Evolutionary conservation across 108 stramenopile species (phyloP), one percentile per base, ranked within the genome.

Genomic region (Fragilaria radians): DNA sequence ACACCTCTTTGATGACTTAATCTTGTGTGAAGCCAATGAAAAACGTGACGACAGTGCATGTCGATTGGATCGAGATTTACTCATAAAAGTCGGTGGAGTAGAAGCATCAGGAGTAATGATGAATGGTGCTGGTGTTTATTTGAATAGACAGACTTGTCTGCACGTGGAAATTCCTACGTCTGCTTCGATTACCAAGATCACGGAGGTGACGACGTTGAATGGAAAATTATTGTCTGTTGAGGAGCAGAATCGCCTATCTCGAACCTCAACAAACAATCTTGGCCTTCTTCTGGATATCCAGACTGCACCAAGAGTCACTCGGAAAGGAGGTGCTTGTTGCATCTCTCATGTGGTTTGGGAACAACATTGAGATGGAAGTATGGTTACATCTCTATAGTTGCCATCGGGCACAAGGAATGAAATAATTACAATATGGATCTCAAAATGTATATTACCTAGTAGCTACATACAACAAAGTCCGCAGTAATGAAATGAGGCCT

Each of bases 291-390:
- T 80, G 27, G 68, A 72, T 47, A 48, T 74, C 1, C 70, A 67
- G 1, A 65, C 73, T 28, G 68, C 67, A 17, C 18, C 54, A 25
- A 64, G 21, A 11, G 89, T 91, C 4, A 69, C 79, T 4, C 58
- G 86, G 32, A 61, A 65, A 42, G 69, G 73, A 60, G 89, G 89
- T 5, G 89, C 89, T 34, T 91, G 89, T 57, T 91, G 86, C 27
- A 65, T 91, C 51, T 91, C 89, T 32, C 89, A 91, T 69, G 71
- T 91, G 46, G 81, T 87, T 27, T 91, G 89, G 89, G 83, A 91
- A 67, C 77, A 81, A 47, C 69, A 73, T 28, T 74, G n/a, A n/a
- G n/a, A n/a, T n/a, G n/a, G n/a, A n/a, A n/a, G n/a, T n/a, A n/a
- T n/a, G n/a, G n/a, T n/a, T n/a, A n/a, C n/a, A n/a, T n/a, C n/a